phyloP scores from a whole-genome alignment of 2,329 filamentous ascomycete genomes.

The Calonectria pseudoreteaudii region DNA sequence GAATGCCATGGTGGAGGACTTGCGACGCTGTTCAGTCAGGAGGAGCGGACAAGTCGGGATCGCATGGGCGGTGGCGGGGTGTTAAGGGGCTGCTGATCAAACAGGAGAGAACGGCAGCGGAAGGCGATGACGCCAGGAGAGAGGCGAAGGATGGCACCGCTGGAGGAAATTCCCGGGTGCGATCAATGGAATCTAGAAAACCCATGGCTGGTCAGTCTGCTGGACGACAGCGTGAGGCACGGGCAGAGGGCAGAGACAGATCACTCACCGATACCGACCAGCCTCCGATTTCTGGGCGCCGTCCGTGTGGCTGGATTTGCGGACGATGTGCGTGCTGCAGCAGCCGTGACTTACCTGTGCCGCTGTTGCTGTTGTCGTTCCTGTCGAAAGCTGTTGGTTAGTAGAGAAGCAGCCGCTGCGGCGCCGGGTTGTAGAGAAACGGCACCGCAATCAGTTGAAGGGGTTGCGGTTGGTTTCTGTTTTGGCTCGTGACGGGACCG shows the following conservation, averaged over 20 bases:
- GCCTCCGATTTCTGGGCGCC: slow-evolving; percentile 23
- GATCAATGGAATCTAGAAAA: slow-evolving; percentile 14
- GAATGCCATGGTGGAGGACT: slow-evolving; percentile 56
- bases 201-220: slow-evolving; percentile 33
- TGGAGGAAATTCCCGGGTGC: not conserved
- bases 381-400: slow-evolving; percentile 33
- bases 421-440: slow-evolving; percentile 42
- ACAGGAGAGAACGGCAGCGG: slow-evolving; percentile 5
- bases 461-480: slow-evolving; percentile 37
- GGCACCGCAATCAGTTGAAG: slow-evolving; percentile 39
- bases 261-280: slow-evolving; percentile 41
- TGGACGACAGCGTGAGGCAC: slow-evolving; percentile 31
- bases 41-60: slow-evolving; percentile 23
- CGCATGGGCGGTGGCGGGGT: slow-evolving; percentile 30
- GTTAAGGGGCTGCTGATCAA: slow-evolving; percentile 1
- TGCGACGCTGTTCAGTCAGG: slow-evolving; percentile 24
- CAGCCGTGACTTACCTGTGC: slow-evolving; percentile 33
- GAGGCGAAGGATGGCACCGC: not conserved
- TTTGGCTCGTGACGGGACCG: slow-evolving; percentile 41
- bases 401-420: slow-evolving; percentile 41
- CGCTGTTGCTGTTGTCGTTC: slow-evolving; percentile 22
- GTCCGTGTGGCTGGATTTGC: slow-evolving; percentile 5
- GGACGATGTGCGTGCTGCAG: not conserved
- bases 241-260: slow-evolving; percentile 7
- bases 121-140: not conserved